Evolutionary conservation across 345 rosid species (phyloP).

Genomic region (Acer campestre): DNA sequence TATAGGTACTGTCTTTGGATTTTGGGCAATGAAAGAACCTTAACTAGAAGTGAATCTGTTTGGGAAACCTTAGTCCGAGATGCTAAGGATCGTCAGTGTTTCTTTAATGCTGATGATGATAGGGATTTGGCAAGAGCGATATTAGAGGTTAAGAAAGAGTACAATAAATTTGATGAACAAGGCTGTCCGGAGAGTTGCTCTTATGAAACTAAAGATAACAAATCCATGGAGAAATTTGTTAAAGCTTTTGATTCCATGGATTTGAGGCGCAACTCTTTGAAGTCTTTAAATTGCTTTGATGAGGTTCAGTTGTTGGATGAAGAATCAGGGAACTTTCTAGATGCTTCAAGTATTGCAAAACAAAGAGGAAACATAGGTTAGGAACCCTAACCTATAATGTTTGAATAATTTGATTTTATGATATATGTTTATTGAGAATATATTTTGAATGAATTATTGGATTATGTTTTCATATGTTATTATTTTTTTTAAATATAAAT

Average conservation of each 20-base stretch:
- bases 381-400: too few species aligned
- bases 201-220: slow-evolving; percentile 23
- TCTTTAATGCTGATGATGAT: slow-evolving; percentile 46
- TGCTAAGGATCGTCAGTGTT: slow-evolving; percentile 44
- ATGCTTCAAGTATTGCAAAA: slow-evolving; percentile 40
- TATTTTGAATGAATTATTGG: too few species aligned
- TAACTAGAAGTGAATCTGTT: slow-evolving; percentile 30
- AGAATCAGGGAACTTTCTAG: slow-evolving; percentile 34
- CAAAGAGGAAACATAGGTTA: slow-evolving; percentile 31
- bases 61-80: slow-evolving; percentile 39
- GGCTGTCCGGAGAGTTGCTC: slow-evolving; percentile 35
- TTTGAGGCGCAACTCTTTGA: slow-evolving; percentile 29
- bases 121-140: slow-evolving; percentile 33
- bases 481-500: too few species aligned
- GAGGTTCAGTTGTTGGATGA: slow-evolving; percentile 37
- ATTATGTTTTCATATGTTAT: too few species aligned
- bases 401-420: too few species aligned
- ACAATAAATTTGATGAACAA: slow-evolving; percentile 38
- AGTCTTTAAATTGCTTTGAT: slow-evolving; percentile 30
- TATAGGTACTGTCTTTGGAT: slow-evolving; percentile 56
- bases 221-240: slow-evolving; percentile 32
- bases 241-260: slow-evolving; percentile 28
- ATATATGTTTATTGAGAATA: too few species aligned
- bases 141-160: slow-evolving; percentile 35
- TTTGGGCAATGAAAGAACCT: slow-evolving; percentile 45